Conservation (phyloP, 495 filamentous ascomycete genomes). For the Annulohypoxylon bovei region DNA sequence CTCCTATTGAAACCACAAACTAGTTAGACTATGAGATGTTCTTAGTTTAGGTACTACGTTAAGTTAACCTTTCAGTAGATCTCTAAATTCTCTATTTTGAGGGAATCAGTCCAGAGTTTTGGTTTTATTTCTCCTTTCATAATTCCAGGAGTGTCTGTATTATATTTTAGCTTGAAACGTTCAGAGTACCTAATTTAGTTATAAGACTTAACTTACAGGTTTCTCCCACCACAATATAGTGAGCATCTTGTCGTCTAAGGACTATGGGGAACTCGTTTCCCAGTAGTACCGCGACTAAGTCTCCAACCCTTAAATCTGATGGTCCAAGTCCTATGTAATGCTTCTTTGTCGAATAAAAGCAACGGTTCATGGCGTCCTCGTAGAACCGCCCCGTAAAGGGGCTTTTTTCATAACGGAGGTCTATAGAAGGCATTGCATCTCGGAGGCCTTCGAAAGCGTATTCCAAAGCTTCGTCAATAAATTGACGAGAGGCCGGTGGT, state of each 20-base stretch:
- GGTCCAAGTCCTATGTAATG: conserved; percentile 32
- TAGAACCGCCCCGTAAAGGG: background rate
- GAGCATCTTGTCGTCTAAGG: conserved; percentile 17
- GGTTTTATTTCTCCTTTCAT: conserved; percentile 21
- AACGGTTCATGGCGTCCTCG: conserved; percentile 1
- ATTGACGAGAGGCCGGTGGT: background rate
- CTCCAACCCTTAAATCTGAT: conserved; percentile 7
- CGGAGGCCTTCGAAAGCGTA: background rate
- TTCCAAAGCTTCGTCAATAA: background rate
- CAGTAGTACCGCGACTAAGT: conserved; percentile 18
- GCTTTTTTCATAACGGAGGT: background rate
- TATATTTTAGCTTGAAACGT: background rate
- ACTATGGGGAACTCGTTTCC: conserved; percentile 30
- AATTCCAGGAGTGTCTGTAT: conserved; percentile 11
- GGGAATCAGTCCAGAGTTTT: background rate
- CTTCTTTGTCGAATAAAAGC: conserved; percentile 19
- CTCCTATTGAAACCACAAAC: no score
- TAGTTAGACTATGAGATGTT: no score
- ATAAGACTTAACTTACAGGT: conserved; percentile 25
- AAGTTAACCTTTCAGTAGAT: background rate
- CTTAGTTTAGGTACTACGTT: no score
- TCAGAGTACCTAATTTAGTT: background rate
- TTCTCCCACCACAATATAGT: conserved; percentile 27
- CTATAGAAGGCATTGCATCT: conserved; percentile 12
- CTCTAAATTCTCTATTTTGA: background rate